phyloP scores from a whole-genome alignment of 441 rosid species.

The Metrosideros polymorpha region DNA sequence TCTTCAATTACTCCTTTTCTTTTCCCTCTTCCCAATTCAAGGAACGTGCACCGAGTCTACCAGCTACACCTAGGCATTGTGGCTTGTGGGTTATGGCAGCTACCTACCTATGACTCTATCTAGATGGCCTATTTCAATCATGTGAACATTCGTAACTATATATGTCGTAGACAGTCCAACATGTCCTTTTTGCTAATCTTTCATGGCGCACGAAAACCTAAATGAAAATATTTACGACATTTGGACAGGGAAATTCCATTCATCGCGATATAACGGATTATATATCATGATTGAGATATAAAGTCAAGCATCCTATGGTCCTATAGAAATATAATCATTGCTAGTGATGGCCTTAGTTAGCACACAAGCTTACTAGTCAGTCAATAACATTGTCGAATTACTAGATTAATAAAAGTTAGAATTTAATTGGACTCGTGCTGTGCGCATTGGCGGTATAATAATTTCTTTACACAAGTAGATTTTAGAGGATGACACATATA shows the following conservation, averaged over 20 bases:
- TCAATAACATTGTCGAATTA: neutral
- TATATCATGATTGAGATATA: neutral
- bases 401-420: neutral
- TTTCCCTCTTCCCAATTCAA: neutral
- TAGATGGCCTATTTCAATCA: neutral
- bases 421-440: no score
- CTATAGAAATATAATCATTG: neutral
- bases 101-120: neutral
- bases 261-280: neutral
- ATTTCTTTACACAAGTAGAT: no score
- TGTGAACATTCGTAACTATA: neutral
- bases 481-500: no score
- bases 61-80: neutral
- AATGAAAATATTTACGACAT: neutral
- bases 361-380: neutral
- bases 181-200: neutral
- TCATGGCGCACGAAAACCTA: neutral
- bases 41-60: neutral
- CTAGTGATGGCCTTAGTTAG: neutral
- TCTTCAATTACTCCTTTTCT: neutral
- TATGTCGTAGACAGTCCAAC: neutral
- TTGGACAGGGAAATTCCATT: neutral
- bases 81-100: neutral
- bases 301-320: neutral
- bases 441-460: no score